phyloP scores from a whole-genome alignment of 164 flowering plant genomes.

The Sedum album region DNA sequence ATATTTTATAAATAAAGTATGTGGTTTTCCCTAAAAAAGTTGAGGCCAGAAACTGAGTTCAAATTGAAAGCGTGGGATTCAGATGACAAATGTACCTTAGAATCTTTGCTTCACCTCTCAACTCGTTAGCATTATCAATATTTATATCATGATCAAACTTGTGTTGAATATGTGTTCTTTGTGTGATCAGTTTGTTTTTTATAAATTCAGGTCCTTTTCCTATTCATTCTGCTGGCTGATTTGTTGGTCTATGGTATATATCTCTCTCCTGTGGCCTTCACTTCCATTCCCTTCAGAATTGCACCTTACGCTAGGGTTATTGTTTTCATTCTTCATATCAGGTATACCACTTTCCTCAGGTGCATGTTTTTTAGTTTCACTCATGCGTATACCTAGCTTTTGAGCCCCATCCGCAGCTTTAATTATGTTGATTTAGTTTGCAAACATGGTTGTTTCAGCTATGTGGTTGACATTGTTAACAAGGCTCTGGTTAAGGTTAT shows the following conservation, averaged over 20 bases:
- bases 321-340: slow-evolving; percentile 55
- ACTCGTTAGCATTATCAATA: not conserved
- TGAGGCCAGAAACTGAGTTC: not conserved
- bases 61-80: not conserved
- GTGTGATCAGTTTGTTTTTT: not conserved
- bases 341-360: slow-evolving; percentile 27
- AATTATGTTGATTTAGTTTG: not conserved
- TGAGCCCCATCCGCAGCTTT: not conserved
- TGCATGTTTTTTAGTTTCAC: not conserved
- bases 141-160: not conserved
- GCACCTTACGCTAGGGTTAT: slow-evolving; percentile 81
- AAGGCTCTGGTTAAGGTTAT: not conserved
- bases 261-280: slow-evolving; percentile 50
- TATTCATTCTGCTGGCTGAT: slow-evolving; percentile 63
- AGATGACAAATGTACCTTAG: not conserved
- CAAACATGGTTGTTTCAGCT: not conserved
- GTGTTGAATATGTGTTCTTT: not conserved
- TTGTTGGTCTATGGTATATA: slow-evolving; percentile 46
- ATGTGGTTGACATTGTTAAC: not conserved
- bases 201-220: slow-evolving; percentile 49
- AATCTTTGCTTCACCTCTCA: not conserved
- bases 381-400: not conserved
- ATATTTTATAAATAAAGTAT: not conserved
- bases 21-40: not conserved
- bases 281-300: slow-evolving; percentile 69